Percentiles rank a stretch among this genome's conserved stretches.
Evolutionary conservation across 169 alveolate genomes (phyloP).

Genomic region (Besnoitia besnoiti): DNA sequence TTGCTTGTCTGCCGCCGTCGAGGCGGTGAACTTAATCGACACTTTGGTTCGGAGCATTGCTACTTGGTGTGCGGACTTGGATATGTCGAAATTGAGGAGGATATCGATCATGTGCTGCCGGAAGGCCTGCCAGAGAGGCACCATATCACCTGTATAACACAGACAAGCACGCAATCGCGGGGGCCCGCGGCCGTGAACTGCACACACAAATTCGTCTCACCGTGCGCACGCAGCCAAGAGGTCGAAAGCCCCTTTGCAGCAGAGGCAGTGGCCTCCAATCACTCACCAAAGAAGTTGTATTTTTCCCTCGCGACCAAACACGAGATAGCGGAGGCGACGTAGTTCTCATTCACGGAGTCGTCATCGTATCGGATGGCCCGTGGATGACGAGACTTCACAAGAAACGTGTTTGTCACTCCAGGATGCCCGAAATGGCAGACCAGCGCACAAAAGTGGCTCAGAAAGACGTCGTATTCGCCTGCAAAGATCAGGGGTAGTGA

Average conservation of each 20-base stretch:
- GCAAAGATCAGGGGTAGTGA: too few species aligned
- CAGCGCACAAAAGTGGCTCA: constrained; percentile 77
- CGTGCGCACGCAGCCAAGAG: too few species aligned
- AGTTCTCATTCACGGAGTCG: constrained; percentile 73
- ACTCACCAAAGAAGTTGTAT: constrained; percentile 54
- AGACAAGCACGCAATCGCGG: too few species aligned
- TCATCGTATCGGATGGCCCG: constrained; percentile 83
- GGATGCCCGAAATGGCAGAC: constrained; percentile 88
- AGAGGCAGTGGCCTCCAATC: too few species aligned
- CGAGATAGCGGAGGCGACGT: constrained; percentile 83
- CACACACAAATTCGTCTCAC: too few species aligned
- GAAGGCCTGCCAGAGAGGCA: constrained; percentile 29
- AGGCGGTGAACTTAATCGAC: constrained; percentile 20
- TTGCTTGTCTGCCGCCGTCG: constrained; percentile 21
- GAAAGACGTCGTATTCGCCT: constrained; percentile 74
- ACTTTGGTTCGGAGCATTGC: constrained; percentile 35
- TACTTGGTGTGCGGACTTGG: constrained; percentile 21
- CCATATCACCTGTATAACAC: not conserved
- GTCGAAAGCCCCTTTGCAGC: too few species aligned
- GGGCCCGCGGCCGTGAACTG: too few species aligned
- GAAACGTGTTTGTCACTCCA: constrained; percentile 80
- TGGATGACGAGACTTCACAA: constrained; percentile 80
- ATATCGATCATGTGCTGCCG: constrained; percentile 36
- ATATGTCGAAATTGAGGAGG: constrained; percentile 11
- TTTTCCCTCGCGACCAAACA: constrained; percentile 69